A percentile compares a stretch with the other conserved stretches of the same genome.
Evolutionary conservation across 768 basidiomycete genomes (phyloP).

Genomic region (Gloeophyllum trabeum): DNA sequence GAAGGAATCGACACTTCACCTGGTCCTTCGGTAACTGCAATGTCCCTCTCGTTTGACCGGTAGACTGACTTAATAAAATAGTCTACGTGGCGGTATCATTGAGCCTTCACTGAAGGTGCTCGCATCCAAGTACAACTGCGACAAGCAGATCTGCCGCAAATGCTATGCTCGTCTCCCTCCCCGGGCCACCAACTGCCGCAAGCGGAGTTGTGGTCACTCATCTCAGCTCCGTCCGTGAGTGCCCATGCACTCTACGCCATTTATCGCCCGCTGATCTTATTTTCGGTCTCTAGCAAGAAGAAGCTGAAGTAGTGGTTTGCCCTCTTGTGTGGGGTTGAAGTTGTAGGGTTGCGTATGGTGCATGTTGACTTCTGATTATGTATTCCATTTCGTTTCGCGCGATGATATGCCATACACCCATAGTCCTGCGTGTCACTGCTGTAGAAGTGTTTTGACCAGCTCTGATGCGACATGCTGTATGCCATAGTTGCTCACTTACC

Average conservation of each 20-base stretch:
- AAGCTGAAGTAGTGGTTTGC: slow-evolving; percentile 72
- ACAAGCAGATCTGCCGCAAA: slow-evolving; percentile 99
- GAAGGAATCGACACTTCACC: slow-evolving; percentile 95
- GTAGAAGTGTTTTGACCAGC: no score
- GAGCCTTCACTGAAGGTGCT: slow-evolving; percentile 98
- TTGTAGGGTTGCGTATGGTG: no score
- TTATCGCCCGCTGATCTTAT: slow-evolving; percentile 1
- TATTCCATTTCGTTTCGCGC: no score
- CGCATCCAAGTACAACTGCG: slow-evolving; percentile 96
- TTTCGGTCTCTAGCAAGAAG: slow-evolving; percentile 61
- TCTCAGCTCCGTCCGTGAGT: slow-evolving; percentile 87
- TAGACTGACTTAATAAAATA: slow-evolving; percentile 16
- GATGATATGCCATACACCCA: no score
- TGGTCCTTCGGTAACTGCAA: slow-evolving; percentile 76
- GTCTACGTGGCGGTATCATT: slow-evolving; percentile 96
- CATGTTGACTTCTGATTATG: no score
- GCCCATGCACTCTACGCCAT: slow-evolving; percentile 2
- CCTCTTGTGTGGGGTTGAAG: no score
- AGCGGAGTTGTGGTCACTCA: slow-evolving; percentile 85
- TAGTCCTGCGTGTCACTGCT: no score
- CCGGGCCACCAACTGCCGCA: slow-evolving; percentile 98
- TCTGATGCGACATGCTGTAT: no score
- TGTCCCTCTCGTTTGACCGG: neutral
- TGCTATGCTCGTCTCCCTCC: slow-evolving; percentile 99
- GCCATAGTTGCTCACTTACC: no score